A percentile compares a stretch with the other conserved stretches of the same genome.
phyloP scores from a whole-genome alignment of 192 early-diverging fungal species.

The Mortierella antarctica region DNA sequence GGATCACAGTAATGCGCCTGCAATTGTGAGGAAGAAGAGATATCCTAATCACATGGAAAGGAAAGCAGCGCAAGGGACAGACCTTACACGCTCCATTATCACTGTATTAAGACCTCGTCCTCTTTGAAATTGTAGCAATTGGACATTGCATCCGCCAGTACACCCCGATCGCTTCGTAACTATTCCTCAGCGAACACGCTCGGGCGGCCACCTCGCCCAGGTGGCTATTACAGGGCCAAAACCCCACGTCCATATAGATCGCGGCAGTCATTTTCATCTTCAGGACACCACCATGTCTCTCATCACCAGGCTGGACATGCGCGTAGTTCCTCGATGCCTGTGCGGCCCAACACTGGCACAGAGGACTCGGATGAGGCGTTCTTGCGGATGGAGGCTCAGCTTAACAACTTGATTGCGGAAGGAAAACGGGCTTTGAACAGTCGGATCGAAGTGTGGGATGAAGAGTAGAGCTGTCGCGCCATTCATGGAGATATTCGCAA shows the following conservation, averaged over 20 bases:
- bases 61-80: no score
- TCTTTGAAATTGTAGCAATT: neutral
- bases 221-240: constrained; percentile 22
- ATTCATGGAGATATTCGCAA: neutral
- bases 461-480: constrained; percentile 9
- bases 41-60: no score
- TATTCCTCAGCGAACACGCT: neutral
- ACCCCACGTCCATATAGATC: constrained; percentile 16
- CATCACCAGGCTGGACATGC: constrained; percentile 1
- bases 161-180: neutral
- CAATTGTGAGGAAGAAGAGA: no score
- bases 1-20: no score
- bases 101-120: neutral
- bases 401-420: constrained; percentile 47
- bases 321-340: constrained; percentile 31
- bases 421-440: constrained; percentile 47
- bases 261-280: constrained; percentile 15
- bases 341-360: constrained; percentile 36
- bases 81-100: neutral
- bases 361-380: constrained; percentile 47
- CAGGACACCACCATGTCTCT: constrained; percentile 5
- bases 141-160: neutral
- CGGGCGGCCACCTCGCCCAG: neutral
- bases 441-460: constrained; percentile 46
- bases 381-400: constrained; percentile 51